Evolutionary conservation across 345 rosid species (phyloP).

Genomic region (Citrus maxima): DNA sequence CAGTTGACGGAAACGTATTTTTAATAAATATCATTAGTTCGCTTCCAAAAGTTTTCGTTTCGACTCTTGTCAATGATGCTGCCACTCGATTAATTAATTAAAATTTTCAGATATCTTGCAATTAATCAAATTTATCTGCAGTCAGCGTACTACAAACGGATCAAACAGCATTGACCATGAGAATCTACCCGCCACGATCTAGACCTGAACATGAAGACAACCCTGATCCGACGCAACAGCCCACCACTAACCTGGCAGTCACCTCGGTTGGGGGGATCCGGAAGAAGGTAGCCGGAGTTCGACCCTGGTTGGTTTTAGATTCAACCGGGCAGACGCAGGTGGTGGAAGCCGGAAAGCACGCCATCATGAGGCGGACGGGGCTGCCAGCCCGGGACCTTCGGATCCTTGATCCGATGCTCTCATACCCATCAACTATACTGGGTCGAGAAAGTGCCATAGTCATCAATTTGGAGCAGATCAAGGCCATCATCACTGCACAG

Average conservation of each 20-base stretch:
- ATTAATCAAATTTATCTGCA: too few relatives aligned
- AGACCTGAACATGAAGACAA: slow-evolving; percentile 27
- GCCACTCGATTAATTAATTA: background rate
- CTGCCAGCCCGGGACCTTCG: slow-evolving; percentile 87
- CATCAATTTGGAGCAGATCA: slow-evolving; percentile 83
- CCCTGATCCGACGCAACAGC: slow-evolving; percentile 22
- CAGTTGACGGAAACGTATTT: background rate
- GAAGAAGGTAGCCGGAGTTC: slow-evolving; percentile 62
- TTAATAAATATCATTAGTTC: background rate
- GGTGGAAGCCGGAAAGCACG: slow-evolving; percentile 73
- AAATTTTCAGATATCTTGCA: background rate
- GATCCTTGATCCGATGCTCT: slow-evolving; percentile 83
- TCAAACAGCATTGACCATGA: slow-evolving; percentile 17
- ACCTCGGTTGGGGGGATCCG: slow-evolving; percentile 33
- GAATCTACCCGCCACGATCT: slow-evolving; percentile 17
- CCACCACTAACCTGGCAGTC: slow-evolving; percentile 7
- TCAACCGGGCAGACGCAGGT: slow-evolving; percentile 52
- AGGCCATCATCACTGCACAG: slow-evolving; percentile 86
- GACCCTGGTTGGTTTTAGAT: slow-evolving; percentile 62
- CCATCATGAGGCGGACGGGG: slow-evolving; percentile 88
- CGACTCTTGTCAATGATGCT: background rate
- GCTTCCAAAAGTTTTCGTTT: background rate
- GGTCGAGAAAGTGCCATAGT: slow-evolving; percentile 91
- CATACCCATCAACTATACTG: slow-evolving; percentile 80
- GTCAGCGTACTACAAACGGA: background rate